phyloP scores from a whole-genome alignment of 306 rosid species.

The Mimosa pudica region DNA sequence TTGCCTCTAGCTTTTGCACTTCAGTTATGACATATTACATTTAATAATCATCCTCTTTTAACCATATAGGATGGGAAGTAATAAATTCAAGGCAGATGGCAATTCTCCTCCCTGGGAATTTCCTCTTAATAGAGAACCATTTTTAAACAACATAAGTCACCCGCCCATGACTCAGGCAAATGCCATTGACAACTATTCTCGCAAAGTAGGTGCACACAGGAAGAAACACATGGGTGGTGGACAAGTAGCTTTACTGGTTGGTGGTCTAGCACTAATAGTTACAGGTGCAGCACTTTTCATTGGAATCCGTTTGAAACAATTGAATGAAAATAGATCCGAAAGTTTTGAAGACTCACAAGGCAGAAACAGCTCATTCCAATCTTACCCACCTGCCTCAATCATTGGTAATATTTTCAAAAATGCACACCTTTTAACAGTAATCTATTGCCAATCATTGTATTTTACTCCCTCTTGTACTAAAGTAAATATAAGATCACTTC shows the following conservation, averaged over 20 bases:
- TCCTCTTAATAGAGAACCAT: constrained; percentile 57
- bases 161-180: constrained; percentile 77
- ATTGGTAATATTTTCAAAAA: constrained; percentile 56
- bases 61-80: constrained; percentile 76
- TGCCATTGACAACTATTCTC: constrained; percentile 65
- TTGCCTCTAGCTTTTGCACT: constrained; percentile 32
- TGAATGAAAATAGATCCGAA: constrained; percentile 36
- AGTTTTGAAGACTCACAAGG: constrained; percentile 35
- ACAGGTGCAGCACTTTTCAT: constrained; percentile 64
- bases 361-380: constrained; percentile 37
- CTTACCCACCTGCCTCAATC: constrained; percentile 48
- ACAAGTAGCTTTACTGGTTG: constrained; percentile 72
- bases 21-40: not conserved
- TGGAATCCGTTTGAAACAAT: constrained; percentile 49
- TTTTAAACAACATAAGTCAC: constrained; percentile 50
- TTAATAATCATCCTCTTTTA: constrained; percentile 18
- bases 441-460: not conserved
- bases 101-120: constrained; percentile 83
- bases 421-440: not conserved
- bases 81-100: constrained; percentile 57
- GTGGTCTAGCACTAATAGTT: constrained; percentile 67
- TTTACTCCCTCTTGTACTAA: not conserved
- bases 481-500: too few species aligned
- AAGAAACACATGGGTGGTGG: constrained; percentile 67
- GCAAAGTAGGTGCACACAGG: constrained; percentile 42